Conservation (phyloP, 768 basidiomycete genomes). For the Coprinellus aureogranulatus region DNA sequence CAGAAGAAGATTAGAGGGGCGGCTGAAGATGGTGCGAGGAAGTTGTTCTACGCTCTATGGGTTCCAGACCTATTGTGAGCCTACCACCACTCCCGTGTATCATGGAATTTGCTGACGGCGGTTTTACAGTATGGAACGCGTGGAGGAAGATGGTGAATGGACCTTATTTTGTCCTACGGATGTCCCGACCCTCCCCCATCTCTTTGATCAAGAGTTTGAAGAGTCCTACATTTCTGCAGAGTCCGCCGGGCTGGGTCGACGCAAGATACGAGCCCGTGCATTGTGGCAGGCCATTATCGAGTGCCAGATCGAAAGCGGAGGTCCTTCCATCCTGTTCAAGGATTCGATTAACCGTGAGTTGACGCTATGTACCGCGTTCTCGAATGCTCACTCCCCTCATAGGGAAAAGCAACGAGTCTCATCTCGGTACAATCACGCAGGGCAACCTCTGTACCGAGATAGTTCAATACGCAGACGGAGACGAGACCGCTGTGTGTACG, state of each 20-base stretch:
- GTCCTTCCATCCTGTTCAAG: slow-evolving; percentile 2
- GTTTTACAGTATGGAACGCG: not conserved
- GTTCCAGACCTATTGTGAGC: not conserved
- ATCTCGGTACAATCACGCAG: no score
- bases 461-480: no score
- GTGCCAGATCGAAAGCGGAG: slow-evolving; percentile 4
- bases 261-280: not conserved
- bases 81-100: not conserved
- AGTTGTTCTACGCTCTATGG: not conserved
- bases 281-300: not conserved
- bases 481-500: not conserved
- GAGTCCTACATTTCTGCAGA: not conserved
- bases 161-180: not conserved
- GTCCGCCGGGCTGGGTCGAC: not conserved
- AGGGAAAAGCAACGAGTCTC: no score
- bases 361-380: no score
- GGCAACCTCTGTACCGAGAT: no score
- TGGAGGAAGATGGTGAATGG: not conserved
- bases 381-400: no score
- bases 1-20: not conserved
- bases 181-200: not conserved
- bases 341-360: slow-evolving; percentile 6
- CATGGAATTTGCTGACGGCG: not conserved
- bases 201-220: not conserved
- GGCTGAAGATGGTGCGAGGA: not conserved